phyloP scores from a whole-genome alignment of 768 basidiomycete genomes.

The Gloeostereum incarnatum region DNA sequence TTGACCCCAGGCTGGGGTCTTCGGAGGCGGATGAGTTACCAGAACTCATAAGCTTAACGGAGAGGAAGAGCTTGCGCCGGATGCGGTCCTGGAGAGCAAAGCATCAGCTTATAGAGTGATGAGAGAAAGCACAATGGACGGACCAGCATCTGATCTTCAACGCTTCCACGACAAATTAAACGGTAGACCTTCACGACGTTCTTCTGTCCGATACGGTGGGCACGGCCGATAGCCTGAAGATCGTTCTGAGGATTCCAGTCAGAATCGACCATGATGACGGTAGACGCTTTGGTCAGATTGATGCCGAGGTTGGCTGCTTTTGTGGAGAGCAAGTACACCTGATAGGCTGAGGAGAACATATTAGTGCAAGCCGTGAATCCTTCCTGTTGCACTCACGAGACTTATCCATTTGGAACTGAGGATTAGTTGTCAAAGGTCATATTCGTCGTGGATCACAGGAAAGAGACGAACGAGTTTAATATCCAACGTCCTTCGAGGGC shows the following conservation, averaged over 20 bases:
- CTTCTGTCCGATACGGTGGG: conserved; percentile 74
- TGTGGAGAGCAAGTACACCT: conserved; percentile 65
- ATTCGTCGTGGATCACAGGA: neutral
- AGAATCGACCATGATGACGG: conserved; percentile 72
- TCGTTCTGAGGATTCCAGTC: conserved; percentile 74
- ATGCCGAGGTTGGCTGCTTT: conserved; percentile 73
- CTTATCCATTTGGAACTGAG: conserved; percentile 47
- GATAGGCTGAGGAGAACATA: conserved; percentile 32
- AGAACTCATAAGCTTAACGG: conserved; percentile 50
- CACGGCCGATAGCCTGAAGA: conserved; percentile 78
- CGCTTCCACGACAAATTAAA: conserved; percentile 57
- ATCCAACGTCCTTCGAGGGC: conserved; percentile 47
- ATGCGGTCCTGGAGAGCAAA: conserved; percentile 32
- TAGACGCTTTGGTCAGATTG: conserved; percentile 75
- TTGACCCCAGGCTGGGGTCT: conserved; percentile 22
- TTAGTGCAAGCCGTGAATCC: too few relatives aligned
- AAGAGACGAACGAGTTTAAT: conserved; percentile 38
- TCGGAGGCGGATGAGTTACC: conserved; percentile 15
- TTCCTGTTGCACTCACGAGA: conserved; percentile 31
- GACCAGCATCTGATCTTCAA: conserved; percentile 66
- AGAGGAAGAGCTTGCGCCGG: conserved; percentile 61
- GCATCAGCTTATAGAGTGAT: neutral
- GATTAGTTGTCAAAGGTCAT: neutral
- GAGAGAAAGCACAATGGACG: neutral
- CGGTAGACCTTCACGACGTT: conserved; percentile 64